Evolutionary conservation across 345 rosid genomes (phyloP).

Genomic region (Arabis hirsuta): DNA sequence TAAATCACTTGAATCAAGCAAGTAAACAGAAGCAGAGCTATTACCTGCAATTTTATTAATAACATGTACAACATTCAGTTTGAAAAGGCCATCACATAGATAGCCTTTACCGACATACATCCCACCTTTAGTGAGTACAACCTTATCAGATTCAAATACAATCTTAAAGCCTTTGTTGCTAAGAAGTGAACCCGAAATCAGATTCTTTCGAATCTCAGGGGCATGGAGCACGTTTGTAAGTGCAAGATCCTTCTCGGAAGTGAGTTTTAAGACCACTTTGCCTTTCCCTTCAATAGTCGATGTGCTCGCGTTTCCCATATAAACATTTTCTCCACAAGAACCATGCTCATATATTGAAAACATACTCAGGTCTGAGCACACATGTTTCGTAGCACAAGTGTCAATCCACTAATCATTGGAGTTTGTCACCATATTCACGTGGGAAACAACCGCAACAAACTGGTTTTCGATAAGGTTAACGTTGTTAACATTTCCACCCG

Average conservation of each 20-base stretch:
- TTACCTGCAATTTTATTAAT: background rate
- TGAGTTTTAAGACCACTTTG: background rate
- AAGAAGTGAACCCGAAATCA: background rate
- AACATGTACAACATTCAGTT: background rate
- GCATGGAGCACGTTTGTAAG: background rate
- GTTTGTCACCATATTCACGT: background rate
- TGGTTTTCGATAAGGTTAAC: background rate
- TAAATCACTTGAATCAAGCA: background rate
- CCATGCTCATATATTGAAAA: background rate
- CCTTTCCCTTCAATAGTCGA: background rate
- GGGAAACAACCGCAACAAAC: background rate
- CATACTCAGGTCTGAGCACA: background rate
- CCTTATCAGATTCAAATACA: background rate
- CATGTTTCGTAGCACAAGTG: background rate
- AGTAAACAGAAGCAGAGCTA: background rate
- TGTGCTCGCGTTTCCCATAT: background rate
- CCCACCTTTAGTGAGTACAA: constrained; percentile 19
- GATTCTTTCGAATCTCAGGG: constrained; percentile 2
- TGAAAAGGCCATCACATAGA: background rate
- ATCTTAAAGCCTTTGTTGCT: background rate
- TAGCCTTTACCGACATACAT: constrained; percentile 10
- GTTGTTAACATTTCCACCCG: background rate
- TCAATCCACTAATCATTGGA: background rate
- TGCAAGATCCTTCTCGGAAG: background rate
- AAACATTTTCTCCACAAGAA: background rate